Base-by-base conservation (phyloP, 805 yeast genomes). In the Candida qinlingensis region DNA sequence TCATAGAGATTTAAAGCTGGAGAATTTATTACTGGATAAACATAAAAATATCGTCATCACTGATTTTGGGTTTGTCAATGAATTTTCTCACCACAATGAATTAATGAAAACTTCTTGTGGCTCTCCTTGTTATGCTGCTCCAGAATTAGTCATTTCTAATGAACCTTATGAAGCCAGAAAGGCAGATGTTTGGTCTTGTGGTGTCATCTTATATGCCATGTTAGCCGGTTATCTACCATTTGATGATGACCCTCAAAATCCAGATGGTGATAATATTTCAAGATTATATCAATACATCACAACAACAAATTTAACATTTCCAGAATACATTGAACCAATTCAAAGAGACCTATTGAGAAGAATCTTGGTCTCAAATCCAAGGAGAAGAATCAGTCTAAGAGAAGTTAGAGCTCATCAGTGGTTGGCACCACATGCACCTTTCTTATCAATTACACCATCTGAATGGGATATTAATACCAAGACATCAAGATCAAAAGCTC, bases 71-170 rank as follows among this genome's bases (percentile, higher is more conserved):
- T 94, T 94, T 68, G 99, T 95, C 36, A 94, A 94, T 67, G 84
- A 92, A 30, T 94, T 70, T 52, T 62, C 61, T 42, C 67, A 69
- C 35, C 76, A 74, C 25, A 76, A 76, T 55, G 96, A 89, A 64
- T 70, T 88, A 41, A 94, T 92, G 98, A 83, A 83, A 63, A 92
- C 98, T 1, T 81, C 91, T 36, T 92, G 99, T 66, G 99, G 99
- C 2, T 88, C 96, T 3, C 99, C 99, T 1, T 92, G 99, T 66
- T 92, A 92, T 67, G 99, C 99, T 0, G 99, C 99, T 1, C 99
- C 99, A 0, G 99, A 94, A 64, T 71, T 94, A 49, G 99, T 94
- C 4, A 84, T 90, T 31, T 85, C 92, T 10, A 87, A 83, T 54
- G 78, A 82, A 46, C 90, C 96, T 12, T 94, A 94, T 64, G 89